Conservation (phyloP, 345 rosid genomes). For the Camelina neglecta region DNA sequence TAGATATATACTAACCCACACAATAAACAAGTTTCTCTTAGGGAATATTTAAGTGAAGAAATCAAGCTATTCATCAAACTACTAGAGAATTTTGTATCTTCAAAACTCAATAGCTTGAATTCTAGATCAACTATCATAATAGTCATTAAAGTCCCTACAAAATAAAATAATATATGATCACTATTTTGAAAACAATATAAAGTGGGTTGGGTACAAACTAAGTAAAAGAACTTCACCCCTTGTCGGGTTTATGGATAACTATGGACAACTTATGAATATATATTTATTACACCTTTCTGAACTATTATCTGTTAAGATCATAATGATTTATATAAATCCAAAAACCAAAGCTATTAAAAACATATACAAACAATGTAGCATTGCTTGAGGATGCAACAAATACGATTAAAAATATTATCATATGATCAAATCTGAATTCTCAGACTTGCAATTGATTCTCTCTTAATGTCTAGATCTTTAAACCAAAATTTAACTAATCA, state of each 20-base stretch:
- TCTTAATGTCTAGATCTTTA: conserved; percentile 26
- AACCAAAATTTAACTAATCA: conserved; percentile 17
- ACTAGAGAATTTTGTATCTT: neutral
- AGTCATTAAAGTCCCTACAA: neutral
- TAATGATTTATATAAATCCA: conserved; percentile 30
- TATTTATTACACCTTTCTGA: conserved; percentile 27
- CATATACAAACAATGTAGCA: conserved; percentile 18
- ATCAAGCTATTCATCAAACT: neutral
- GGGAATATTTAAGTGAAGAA: neutral
- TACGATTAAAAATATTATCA: conserved; percentile 8
- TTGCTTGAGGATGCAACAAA: conserved; percentile 32
- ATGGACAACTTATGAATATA: conserved; percentile 27
- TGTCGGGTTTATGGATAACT: conserved; percentile 39
- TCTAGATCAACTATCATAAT: neutral
- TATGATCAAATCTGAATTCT: conserved; percentile 24
- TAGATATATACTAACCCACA: neutral
- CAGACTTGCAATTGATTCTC: conserved; percentile 22
- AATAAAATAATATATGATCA: conserved; percentile 20
- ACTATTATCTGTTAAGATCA: conserved; percentile 31
- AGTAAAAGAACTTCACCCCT: conserved; percentile 32
- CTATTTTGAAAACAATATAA: conserved; percentile 26
- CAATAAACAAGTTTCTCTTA: neutral
- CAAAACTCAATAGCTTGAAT: neutral
- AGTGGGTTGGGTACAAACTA: conserved; percentile 39
- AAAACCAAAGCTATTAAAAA: conserved; percentile 9